Evolutionary conservation across 2,329 filamentous ascomycete species (phyloP), one percentile per base, ranked within the genome.

Genomic region (Macrophomina phaseolina): DNA sequence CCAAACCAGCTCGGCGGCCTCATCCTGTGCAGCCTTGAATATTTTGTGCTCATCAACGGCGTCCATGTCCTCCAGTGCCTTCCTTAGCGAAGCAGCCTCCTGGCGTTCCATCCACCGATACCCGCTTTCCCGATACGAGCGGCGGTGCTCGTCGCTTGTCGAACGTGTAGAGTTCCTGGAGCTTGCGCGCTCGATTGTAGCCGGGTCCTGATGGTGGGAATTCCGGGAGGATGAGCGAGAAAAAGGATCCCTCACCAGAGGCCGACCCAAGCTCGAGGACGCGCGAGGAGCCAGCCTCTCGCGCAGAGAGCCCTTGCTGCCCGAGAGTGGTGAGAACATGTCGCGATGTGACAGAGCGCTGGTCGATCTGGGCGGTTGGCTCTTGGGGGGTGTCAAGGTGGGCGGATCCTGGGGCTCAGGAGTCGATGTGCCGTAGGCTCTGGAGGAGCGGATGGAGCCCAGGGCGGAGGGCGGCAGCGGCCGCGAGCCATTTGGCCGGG

Each of bases 51-150:
- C 88, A 23, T 90, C 88, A 2, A 88, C 84, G 34, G 91, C 69
- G 67, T 91, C 87, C 85, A 93, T 87, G 72, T 91, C 89, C 70
- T 92, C 87, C 83, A 94, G 87, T 11, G 91, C 91, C 68, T 88
- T 85, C 18, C 90, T 86, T 67, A 94, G 78, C 23, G 90, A 90
- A 42, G 85, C 84, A 4, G 87, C 89, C 77, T 94, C 91, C 74
- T 93, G 90, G 76, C 91, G 91, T 76, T 94, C 91, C 86, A 92
- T 91, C 89, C 90, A 92, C 71, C 91, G 83, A 74, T 89, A 87
- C 18, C 90, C 90, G 66, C 88, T 86, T 77, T 93, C 91, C 66
- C 91, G 89, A 76, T 93, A 93, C 7, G 86, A 87, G 51, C 87
- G 34, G 12, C 71, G 67, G 74, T 83, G 68, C 85, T 91, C 6